Conservation (phyloP, 1,284 basidiomycete species). For the Ceratobasidium sp. region DNA sequence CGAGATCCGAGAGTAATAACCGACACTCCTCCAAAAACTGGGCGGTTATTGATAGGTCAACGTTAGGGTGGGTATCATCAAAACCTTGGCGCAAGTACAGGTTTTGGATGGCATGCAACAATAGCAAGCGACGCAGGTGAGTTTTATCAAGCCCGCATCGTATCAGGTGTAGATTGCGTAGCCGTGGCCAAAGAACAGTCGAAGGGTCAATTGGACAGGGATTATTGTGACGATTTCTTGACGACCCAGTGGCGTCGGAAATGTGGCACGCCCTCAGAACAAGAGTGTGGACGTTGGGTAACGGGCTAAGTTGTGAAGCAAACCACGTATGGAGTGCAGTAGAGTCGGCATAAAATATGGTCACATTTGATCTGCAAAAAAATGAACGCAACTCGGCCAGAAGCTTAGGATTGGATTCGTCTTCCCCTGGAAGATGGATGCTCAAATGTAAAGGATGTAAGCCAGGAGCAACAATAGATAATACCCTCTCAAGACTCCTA, state of each 20-base stretch:
- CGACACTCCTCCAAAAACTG: too few relatives aligned
- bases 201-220: neutral
- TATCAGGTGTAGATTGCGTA: too few relatives aligned
- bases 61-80: too few relatives aligned
- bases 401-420: neutral
- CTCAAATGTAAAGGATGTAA: neutral
- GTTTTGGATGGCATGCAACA: neutral
- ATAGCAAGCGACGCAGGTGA: neutral
- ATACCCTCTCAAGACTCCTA: neutral
- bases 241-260: neutral
- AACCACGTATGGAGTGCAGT: neutral
- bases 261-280: neutral
- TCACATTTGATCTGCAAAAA: neutral
- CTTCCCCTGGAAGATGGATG: neutral
- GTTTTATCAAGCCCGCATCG: neutral
- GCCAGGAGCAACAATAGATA: neutral
- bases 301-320: neutral
- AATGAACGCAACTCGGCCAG: neutral
- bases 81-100: neutral
- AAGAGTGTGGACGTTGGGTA: slow-evolving; percentile 2
- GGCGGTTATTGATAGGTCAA: too few relatives aligned
- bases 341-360: neutral
- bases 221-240: neutral
- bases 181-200: neutral
- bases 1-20: neutral